phyloP scores from a whole-genome alignment of 2,329 filamentous ascomycete species.

The Colletotrichum viniferum region DNA sequence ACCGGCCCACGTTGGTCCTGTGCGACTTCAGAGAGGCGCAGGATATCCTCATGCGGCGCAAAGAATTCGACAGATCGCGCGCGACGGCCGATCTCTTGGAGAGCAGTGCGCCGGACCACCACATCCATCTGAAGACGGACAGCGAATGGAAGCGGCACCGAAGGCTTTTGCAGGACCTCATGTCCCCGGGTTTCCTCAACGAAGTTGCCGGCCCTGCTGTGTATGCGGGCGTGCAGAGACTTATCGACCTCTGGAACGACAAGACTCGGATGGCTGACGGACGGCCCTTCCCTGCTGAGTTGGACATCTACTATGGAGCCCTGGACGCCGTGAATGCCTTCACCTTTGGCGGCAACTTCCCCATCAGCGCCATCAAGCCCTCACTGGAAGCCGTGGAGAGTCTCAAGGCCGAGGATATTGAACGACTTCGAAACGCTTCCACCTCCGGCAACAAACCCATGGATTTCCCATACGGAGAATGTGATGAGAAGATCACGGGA shows the following conservation, averaged over 20 bases:
- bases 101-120: constrained; percentile 35
- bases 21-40: constrained; percentile 37
- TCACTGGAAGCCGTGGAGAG: neutral
- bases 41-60: constrained; percentile 48
- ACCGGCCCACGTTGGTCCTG: constrained; percentile 46
- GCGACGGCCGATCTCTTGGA: constrained; percentile 28
- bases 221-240: constrained; percentile 30
- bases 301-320: constrained; percentile 32
- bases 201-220: constrained; percentile 35
- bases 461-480: neutral
- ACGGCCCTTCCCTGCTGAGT: constrained; percentile 31
- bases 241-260: constrained; percentile 37
- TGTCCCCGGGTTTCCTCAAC: constrained; percentile 38
- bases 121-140: constrained; percentile 34
- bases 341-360: constrained; percentile 28
- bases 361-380: neutral
- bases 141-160: constrained; percentile 35
- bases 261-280: constrained; percentile 35
- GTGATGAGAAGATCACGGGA: constrained; percentile 11
- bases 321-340: constrained; percentile 35
- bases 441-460: neutral
- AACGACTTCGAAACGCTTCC: neutral
- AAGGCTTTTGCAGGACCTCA: constrained; percentile 40
- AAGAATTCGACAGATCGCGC: constrained; percentile 46
- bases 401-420: neutral